A percentile compares a stretch with the other conserved stretches of the same genome.
These are phyloP conservation scores for Saitozyma sp. DNA, from an alignment of 768 basidiomycete genomes.

Conservation along the genomic window DNA sequence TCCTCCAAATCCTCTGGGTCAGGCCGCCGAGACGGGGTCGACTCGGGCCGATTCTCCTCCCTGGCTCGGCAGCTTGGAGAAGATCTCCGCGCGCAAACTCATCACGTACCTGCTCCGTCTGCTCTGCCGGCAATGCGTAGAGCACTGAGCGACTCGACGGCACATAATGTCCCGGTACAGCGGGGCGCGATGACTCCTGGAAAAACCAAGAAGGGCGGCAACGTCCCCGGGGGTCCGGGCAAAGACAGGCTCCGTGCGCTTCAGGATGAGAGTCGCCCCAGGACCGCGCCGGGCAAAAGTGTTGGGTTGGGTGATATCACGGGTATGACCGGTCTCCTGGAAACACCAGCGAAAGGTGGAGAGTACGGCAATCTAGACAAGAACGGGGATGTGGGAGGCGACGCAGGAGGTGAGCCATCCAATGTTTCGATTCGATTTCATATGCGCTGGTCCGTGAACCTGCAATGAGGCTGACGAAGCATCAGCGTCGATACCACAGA, in stretches of 20 bases:
- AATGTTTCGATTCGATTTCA: not conserved
- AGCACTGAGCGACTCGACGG: slow-evolving; percentile 30
- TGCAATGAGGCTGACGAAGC: slow-evolving; percentile 2
- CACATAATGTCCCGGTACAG: slow-evolving; percentile 16
- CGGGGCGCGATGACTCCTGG: not conserved
- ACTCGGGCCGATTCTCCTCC: too few species aligned
- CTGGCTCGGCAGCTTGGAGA: slow-evolving; percentile 9
- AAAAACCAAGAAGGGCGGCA: not conserved
- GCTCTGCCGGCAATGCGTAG: slow-evolving; percentile 9
- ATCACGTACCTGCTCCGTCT: not conserved
- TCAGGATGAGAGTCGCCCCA: slow-evolving; percentile 4
- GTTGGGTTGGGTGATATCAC: slow-evolving; percentile 42
- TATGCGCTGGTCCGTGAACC: not conserved
- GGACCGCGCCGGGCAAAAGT: slow-evolving; percentile 21
- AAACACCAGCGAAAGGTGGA: slow-evolving; percentile 47
- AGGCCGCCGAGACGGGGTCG: not conserved
- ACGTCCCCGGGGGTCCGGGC: not conserved
- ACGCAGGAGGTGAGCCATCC: slow-evolving; percentile 32
- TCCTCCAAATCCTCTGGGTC: slow-evolving; percentile 1
- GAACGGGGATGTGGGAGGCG: slow-evolving; percentile 40
- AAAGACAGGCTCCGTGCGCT: slow-evolving; percentile 9
- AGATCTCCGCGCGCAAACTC: slow-evolving; percentile 7
- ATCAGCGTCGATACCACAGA: slow-evolving; percentile 30
- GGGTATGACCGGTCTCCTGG: slow-evolving; percentile 47
- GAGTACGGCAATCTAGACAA: slow-evolving; percentile 32